Evolutionary conservation across 257 asterid species (phyloP).

Genomic region (Petunia secreta): DNA sequence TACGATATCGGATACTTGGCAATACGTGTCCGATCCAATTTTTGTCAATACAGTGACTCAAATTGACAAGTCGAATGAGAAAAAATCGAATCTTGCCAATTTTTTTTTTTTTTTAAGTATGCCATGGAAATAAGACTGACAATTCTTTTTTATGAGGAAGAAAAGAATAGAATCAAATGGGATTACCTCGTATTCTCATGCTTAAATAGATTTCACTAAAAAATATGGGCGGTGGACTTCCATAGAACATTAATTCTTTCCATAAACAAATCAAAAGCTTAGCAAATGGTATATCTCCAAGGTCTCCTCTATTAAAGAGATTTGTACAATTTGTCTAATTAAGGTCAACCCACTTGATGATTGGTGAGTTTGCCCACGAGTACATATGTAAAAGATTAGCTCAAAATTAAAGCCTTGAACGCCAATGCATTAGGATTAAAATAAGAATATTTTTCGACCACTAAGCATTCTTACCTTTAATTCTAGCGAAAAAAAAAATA

Average conservation of each 20-base stretch:
- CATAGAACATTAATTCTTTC: neutral
- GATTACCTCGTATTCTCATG: neutral
- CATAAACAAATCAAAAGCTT: neutral
- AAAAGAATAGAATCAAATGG: too few species aligned
- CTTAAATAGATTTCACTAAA: neutral
- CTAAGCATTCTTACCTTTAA: neutral
- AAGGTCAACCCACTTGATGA: slow-evolving; percentile 28
- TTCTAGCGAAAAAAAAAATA: neutral
- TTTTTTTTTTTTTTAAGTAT: too few species aligned
- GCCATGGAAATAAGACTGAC: too few species aligned
- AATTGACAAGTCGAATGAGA: too few species aligned
- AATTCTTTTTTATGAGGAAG: too few species aligned
- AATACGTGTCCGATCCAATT: too few species aligned
- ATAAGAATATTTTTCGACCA: neutral
- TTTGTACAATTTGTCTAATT: neutral
- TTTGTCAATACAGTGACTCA: too few species aligned
- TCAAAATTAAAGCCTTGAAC: too few species aligned
- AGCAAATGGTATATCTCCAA: neutral
- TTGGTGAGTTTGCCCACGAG: neutral
- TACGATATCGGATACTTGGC: too few species aligned
- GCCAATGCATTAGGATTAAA: neutral
- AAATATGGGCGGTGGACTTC: slow-evolving; percentile 23
- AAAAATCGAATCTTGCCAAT: too few species aligned
- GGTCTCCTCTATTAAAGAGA: neutral
- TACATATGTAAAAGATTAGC: neutral